Conservation (phyloP, 495 filamentous ascomycete species). For the Daldinia caldariorum region DNA sequence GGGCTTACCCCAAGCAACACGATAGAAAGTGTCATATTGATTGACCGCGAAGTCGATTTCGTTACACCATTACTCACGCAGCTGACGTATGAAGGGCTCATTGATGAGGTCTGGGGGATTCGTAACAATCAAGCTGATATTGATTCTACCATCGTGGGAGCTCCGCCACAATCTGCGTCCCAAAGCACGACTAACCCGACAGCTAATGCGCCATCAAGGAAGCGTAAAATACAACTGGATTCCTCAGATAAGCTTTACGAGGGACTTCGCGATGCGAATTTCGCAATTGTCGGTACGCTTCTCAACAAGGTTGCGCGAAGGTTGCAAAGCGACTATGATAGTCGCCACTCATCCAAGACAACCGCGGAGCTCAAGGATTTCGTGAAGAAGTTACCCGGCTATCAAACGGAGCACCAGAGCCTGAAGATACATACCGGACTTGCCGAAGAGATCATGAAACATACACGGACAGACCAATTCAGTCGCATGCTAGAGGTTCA, state of each 20-base stretch:
- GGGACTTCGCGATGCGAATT: conserved; percentile 91
- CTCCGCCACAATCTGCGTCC: conserved; percentile 64
- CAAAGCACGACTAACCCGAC: conserved; percentile 61
- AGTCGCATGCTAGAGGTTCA: conserved; percentile 90
- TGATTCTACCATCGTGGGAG: conserved; percentile 89
- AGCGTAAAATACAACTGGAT: conserved; percentile 90
- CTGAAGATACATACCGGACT: conserved; percentile 90
- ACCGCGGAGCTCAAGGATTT: conserved; percentile 91
- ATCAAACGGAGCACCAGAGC: conserved; percentile 92
- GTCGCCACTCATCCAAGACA: conserved; percentile 86
- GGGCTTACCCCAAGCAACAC: conserved; percentile 86
- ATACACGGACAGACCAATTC: conserved; percentile 88
- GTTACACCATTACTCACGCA: conserved; percentile 91
- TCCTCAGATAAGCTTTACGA: conserved; percentile 89
- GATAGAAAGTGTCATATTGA: conserved; percentile 90
- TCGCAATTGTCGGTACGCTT: conserved; percentile 88
- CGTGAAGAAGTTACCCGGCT: conserved; percentile 87
- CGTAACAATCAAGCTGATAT: conserved; percentile 89
- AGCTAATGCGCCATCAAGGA: conserved; percentile 61
- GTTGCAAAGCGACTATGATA: conserved; percentile 87
- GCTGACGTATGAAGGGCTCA: conserved; percentile 94
- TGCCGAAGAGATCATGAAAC: conserved; percentile 93
- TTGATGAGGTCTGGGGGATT: conserved; percentile 94
- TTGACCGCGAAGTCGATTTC: conserved; percentile 94
- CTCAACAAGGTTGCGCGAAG: conserved; percentile 92